Evolutionary conservation across 257 asterid species (phyloP).

Genomic region (Rauvolfia tetraphylla): DNA sequence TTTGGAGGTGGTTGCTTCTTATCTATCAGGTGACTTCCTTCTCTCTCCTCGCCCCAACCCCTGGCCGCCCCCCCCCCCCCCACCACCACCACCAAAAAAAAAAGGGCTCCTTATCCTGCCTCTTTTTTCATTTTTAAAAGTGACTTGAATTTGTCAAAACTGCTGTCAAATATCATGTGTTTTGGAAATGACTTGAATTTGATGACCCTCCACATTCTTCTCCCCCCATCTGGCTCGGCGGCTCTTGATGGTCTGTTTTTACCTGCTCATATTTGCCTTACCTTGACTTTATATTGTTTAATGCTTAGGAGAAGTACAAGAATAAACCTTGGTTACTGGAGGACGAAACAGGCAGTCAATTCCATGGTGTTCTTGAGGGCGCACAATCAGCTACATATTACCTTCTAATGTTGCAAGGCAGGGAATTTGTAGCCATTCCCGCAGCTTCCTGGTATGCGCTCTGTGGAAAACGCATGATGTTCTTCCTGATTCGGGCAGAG

Average conservation of each 20-base stretch:
- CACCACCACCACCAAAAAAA: too few relatives aligned
- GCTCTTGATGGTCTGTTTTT: neutral
- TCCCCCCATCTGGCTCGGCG: neutral
- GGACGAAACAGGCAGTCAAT: constrained; percentile 95
- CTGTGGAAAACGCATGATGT: neutral
- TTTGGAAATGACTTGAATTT: too few relatives aligned
- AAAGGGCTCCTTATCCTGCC: too few relatives aligned
- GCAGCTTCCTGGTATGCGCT: constrained; percentile 86
- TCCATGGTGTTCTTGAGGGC: constrained; percentile 85
- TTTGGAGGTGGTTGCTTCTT: neutral
- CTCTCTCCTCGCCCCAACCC: too few relatives aligned
- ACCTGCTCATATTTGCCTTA: neutral
- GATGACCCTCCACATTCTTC: neutral
- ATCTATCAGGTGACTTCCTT: neutral
- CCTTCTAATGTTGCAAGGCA: constrained; percentile 92
- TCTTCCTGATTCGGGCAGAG: neutral
- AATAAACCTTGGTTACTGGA: constrained; percentile 95
- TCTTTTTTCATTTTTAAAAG: too few relatives aligned
- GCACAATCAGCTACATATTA: constrained; percentile 92
- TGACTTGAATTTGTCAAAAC: too few relatives aligned
- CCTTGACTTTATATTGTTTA: constrained; percentile 13
- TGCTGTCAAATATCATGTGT: too few relatives aligned
- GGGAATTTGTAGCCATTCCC: constrained; percentile 92
- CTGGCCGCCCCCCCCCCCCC: too few relatives aligned
- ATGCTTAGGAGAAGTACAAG: constrained; percentile 81